Evolutionary conservation across 106 monocot genomes (phyloP).

Genomic region (Triglochin maritima): DNA sequence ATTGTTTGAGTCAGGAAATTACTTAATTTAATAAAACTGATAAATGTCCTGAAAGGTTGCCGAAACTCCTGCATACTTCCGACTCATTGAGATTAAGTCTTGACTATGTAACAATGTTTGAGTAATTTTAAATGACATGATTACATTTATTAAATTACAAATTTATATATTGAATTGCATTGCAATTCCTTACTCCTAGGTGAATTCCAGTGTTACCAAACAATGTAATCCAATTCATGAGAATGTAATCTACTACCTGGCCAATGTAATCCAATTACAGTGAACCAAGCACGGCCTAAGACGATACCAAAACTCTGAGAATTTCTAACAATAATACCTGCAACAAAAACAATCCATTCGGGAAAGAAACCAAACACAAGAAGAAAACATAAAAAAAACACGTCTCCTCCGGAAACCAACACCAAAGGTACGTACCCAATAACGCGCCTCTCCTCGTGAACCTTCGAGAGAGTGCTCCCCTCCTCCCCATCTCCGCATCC

Average conservation of each 20-base stretch:
- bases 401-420: not conserved
- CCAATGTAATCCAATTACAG: not conserved
- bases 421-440: constrained; percentile 46
- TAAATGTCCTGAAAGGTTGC: too few species aligned
- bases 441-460: constrained; percentile 57
- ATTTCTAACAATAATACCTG: not conserved
- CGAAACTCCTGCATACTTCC: too few species aligned
- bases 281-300: not conserved
- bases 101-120: too few species aligned
- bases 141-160: too few species aligned
- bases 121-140: too few species aligned
- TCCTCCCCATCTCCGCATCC: constrained; percentile 92
- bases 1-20: too few species aligned
- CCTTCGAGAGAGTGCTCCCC: constrained; percentile 58
- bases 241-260: not conserved
- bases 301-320: not conserved
- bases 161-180: too few species aligned
- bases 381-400: not conserved
- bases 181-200: too few species aligned
- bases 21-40: too few species aligned
- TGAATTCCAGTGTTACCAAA: too few species aligned
- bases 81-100: too few species aligned
- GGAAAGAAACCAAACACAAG: not conserved
- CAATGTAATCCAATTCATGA: too few species aligned
- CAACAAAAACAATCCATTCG: not conserved